Percentiles rank a stretch among this genome's conserved stretches.
Evolutionary conservation across 495 filamentous ascomycete genomes (phyloP).

Genomic region (Daldinia concentrica): DNA sequence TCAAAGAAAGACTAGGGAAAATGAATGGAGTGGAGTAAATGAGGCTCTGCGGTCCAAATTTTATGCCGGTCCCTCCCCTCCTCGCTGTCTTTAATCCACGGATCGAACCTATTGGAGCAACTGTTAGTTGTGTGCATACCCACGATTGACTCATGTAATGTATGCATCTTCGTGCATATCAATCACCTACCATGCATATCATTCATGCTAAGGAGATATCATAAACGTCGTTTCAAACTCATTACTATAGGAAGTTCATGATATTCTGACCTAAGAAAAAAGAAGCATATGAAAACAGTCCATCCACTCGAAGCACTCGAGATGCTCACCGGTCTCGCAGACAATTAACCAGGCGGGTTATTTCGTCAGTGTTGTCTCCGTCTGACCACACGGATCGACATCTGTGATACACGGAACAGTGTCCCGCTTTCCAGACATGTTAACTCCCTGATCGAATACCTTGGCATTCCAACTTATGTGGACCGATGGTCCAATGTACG

Average conservation of each 20-base stretch:
- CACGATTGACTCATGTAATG: constrained; percentile 17
- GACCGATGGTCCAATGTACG: constrained; percentile 8
- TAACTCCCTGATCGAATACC: constrained; percentile 26
- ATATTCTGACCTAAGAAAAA: constrained; percentile 24
- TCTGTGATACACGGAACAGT: constrained; percentile 29
- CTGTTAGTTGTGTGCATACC: constrained; percentile 3
- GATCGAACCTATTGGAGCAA: constrained; percentile 19
- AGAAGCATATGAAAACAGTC: constrained; percentile 19
- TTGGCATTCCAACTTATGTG: constrained; percentile 19
- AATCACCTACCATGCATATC: constrained; percentile 5
- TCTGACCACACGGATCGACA: constrained; percentile 38
- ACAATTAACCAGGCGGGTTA: constrained; percentile 9
- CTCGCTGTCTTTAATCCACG: constrained; percentile 2
- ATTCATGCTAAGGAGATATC: constrained; percentile 10
- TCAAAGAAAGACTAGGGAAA: neutral
- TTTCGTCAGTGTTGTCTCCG: neutral
- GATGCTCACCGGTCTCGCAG: constrained; percentile 22
- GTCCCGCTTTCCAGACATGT: constrained; percentile 23
- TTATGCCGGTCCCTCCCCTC: neutral
- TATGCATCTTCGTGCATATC: constrained; percentile 9
- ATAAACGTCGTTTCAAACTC: constrained; percentile 5
- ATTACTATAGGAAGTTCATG: constrained; percentile 17
- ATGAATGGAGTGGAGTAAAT: constrained; percentile 15
- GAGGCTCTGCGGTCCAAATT: constrained; percentile 32
- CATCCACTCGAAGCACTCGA: constrained; percentile 5